phyloP scores from a whole-genome alignment of 2,329 filamentous ascomycete species.

The Cladosporium sp. region DNA sequence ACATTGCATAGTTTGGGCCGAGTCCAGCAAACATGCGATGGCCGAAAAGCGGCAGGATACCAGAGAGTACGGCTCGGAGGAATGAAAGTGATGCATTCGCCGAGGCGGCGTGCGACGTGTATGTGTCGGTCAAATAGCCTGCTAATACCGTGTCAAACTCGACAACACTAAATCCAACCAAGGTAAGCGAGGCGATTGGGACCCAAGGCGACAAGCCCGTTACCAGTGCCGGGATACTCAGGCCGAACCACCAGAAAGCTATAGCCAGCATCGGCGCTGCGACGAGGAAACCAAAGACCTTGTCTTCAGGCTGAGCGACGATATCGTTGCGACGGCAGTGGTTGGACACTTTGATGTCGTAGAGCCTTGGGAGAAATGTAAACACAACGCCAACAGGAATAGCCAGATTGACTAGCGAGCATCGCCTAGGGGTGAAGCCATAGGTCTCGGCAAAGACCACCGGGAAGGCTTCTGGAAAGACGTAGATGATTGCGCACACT shows the following conservation, averaged over 20 bases:
- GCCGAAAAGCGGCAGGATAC: slow-evolving; percentile 39
- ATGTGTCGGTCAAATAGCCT: slow-evolving; percentile 45
- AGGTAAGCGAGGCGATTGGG: slow-evolving; percentile 30
- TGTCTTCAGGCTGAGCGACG: slow-evolving; percentile 41
- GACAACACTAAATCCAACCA: slow-evolving; percentile 48
- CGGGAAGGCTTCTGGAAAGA: slow-evolving; percentile 44
- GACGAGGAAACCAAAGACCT: slow-evolving; percentile 44
- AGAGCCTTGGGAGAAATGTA: slow-evolving; percentile 41
- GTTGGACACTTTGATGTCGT: slow-evolving; percentile 36
- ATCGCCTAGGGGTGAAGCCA: slow-evolving; percentile 31
- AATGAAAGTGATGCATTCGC: slow-evolving; percentile 42
- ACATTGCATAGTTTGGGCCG: slow-evolving; percentile 37
- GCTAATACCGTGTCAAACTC: slow-evolving; percentile 43
- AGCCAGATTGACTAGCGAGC: slow-evolving; percentile 53
- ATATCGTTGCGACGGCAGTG: not conserved
- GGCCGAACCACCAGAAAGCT: slow-evolving; percentile 45
- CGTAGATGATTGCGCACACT: slow-evolving; percentile 45
- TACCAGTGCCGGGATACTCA: slow-evolving; percentile 43
- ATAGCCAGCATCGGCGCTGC: slow-evolving; percentile 42
- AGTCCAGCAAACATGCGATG: slow-evolving; percentile 37
- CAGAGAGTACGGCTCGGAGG: slow-evolving; percentile 37
- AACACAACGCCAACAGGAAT: slow-evolving; percentile 56
- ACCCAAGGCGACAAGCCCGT: slow-evolving; percentile 23
- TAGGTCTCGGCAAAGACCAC: slow-evolving; percentile 34
- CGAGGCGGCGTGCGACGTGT: slow-evolving; percentile 43